Base-by-base conservation (phyloP, 1,284 basidiomycete genomes). In the Leccinum subfulvum region DNA sequence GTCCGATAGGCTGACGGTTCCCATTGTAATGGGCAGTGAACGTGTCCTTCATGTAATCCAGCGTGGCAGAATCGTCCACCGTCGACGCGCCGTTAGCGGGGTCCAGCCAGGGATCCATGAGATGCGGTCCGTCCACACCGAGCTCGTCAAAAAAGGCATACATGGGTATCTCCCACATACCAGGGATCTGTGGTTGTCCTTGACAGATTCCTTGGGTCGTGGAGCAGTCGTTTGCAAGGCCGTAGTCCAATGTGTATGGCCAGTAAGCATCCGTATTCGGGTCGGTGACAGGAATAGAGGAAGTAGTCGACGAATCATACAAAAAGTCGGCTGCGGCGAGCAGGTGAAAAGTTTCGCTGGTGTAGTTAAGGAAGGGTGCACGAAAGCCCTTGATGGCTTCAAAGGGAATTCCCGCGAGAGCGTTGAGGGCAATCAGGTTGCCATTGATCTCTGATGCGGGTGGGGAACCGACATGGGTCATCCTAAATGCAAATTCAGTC, bases 141-240 rank as follows among this genome's bases (percentile, higher is more conserved):
- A 18, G 30, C n/a, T 60, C 21, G 4, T 60, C 39, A 28, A 62
- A 60, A 23, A 55, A 60, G 11, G 59, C 30, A 28, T 56, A 61
- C 23, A 56, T 61, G 18, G 18, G 59, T 30, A 61, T 62, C 33
- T 62, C 60, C 60, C 44, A 57, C 6, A 62, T n/a, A n/a, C 60
- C 41, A 16, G 57, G 55, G 13, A 56, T 62, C 14, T 61, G 23
- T 52, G 44, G 60, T n/a, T 37, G 72, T 51, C 92, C 91, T 69
- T 85, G 82, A 77, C 92, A 94, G 4, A 84, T 77, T 47, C 80
- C 81, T 0, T 74, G 70, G 4, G 88, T 82, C 2, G 74, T 73
- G 58, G 89, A 73, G 70, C 92, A 94, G 72, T 93, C 85, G 71
- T 94, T 94, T 28, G 91, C 89, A 78, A 94, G 80, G 10, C 91